These are phyloP conservation scores for Fusarium buxicola DNA, from an alignment of 2,329 filamentous ascomycete genomes.

Conservation along the genomic window DNA sequence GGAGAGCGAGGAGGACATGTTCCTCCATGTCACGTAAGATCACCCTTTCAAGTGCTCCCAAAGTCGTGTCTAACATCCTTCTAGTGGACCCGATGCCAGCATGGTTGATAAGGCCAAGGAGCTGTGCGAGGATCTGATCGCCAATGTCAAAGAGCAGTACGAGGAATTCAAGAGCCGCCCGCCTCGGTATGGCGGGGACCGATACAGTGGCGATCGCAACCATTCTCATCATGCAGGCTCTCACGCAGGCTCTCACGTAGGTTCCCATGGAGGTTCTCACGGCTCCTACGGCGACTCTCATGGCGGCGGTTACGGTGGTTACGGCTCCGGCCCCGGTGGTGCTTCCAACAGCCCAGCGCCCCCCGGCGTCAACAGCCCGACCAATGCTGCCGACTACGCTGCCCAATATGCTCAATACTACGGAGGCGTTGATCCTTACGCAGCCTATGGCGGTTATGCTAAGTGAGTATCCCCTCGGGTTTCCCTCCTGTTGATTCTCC, in stretches of 20 bases:
- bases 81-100: constrained; percentile 84
- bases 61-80: constrained; percentile 47
- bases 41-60: not conserved
- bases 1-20: constrained; percentile 97
- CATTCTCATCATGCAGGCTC: constrained; percentile 45
- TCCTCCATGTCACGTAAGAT: constrained; percentile 90
- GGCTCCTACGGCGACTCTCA: constrained; percentile 48
- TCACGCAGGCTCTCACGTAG: constrained; percentile 40
- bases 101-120: constrained; percentile 90
- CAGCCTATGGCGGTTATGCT: constrained; percentile 88
- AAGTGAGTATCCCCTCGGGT: constrained; percentile 63
- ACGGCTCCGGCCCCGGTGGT: constrained; percentile 45
- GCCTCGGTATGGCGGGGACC: constrained; percentile 65
- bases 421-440: constrained; percentile 81
- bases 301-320: constrained; percentile 40
- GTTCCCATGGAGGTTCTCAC: constrained; percentile 44
- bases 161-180: constrained; percentile 89
- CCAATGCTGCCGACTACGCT: constrained; percentile 70
- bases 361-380: constrained; percentile 45
- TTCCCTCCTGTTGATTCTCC: constrained; percentile 1
- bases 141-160: constrained; percentile 89
- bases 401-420: constrained; percentile 90
- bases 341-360: constrained; percentile 54
- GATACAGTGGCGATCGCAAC: constrained; percentile 55
- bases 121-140: constrained; percentile 87